A percentile compares a stretch with the other conserved stretches of the same genome.
These are phyloP conservation scores for Sarcomyxa edulis DNA, from an alignment of 768 basidiomycete genomes.

Conservation along the genomic window DNA sequence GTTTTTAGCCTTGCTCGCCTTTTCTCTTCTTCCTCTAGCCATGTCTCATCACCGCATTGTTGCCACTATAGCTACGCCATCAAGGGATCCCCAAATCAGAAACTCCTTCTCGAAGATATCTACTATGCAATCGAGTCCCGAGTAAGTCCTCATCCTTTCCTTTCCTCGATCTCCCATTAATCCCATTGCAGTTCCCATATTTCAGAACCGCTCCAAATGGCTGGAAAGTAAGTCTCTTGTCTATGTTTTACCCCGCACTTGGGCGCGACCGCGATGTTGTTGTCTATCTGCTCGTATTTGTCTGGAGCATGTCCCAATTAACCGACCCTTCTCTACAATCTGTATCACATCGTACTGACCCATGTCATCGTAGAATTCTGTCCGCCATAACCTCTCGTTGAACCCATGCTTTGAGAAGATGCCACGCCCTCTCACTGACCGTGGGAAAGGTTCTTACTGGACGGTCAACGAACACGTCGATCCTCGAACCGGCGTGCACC, in stretches of 20 bases:
- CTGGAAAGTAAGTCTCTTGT: slow-evolving; percentile 70
- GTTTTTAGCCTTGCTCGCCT: slow-evolving; percentile 22
- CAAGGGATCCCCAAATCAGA: slow-evolving; percentile 86
- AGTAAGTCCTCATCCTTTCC: slow-evolving; percentile 37
- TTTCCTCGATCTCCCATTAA: slow-evolving; percentile 2
- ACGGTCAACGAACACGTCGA: slow-evolving; percentile 89
- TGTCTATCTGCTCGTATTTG: slow-evolving; percentile 60
- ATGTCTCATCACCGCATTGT: slow-evolving; percentile 10
- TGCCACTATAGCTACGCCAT: slow-evolving; percentile 66
- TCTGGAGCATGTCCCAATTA: slow-evolving; percentile 38
- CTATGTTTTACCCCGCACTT: slow-evolving; percentile 26
- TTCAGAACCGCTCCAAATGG: slow-evolving; percentile 82
- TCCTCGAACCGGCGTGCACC: slow-evolving; percentile 84
- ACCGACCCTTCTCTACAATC: slow-evolving; percentile 21
- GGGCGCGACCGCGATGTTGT: too few species aligned
- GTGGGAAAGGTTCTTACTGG: slow-evolving; percentile 91
- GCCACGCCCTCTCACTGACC: slow-evolving; percentile 84
- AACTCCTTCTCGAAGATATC: slow-evolving; percentile 81
- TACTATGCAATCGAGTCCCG: slow-evolving; percentile 90
- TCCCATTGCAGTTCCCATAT: slow-evolving; percentile 67
- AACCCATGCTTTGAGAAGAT: slow-evolving; percentile 92
- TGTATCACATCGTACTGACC: slow-evolving; percentile 22
- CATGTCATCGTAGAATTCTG: slow-evolving; percentile 61
- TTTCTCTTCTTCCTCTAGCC: slow-evolving; percentile 5
- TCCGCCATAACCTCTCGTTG: slow-evolving; percentile 84